These are phyloP conservation scores for Cladophialophora chaetospira DNA, from an alignment of 2,329 filamentous ascomycete genomes.

Conservation along the genomic window DNA sequence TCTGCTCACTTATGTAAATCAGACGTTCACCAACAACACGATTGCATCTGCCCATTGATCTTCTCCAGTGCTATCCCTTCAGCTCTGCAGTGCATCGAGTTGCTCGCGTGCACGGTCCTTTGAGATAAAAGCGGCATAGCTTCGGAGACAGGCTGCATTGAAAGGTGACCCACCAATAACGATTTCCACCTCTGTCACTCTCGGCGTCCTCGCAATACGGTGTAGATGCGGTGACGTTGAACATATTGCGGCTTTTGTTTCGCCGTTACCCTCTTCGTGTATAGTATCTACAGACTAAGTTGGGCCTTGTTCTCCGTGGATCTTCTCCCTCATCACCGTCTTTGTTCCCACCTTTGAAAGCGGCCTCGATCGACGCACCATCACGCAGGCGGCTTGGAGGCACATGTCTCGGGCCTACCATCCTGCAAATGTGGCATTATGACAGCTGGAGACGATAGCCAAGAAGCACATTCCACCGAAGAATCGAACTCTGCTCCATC, in stretches of 20 bases:
- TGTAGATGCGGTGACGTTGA: background rate
- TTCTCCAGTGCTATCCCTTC: no score
- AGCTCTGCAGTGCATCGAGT: no score
- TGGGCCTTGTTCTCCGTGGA: background rate
- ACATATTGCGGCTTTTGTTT: background rate
- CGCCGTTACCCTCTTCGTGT: no score
- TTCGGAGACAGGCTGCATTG: background rate
- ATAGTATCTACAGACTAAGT: background rate
- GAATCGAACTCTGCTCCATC: background rate
- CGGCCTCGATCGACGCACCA: slow-evolving; percentile 6
- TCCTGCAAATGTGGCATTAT: slow-evolving; percentile 26
- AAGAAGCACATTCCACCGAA: slow-evolving; percentile 9
- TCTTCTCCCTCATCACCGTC: background rate
- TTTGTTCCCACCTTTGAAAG: slow-evolving; percentile 5
- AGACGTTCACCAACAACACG: no score
- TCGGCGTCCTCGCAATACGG: background rate
- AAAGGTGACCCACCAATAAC: background rate
- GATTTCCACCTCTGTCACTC: slow-evolving; percentile 1
- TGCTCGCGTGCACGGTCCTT: background rate
- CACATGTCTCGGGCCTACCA: slow-evolving; percentile 24
- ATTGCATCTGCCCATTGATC: no score
- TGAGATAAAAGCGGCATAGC: background rate
- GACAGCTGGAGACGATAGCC: slow-evolving; percentile 18
- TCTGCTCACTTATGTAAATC: no score
- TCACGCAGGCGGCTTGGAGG: slow-evolving; percentile 14